These are phyloP conservation scores for Aspergillus nomiae DNA, from an alignment of 2,329 filamentous ascomycete species.

Conservation along the genomic window DNA sequence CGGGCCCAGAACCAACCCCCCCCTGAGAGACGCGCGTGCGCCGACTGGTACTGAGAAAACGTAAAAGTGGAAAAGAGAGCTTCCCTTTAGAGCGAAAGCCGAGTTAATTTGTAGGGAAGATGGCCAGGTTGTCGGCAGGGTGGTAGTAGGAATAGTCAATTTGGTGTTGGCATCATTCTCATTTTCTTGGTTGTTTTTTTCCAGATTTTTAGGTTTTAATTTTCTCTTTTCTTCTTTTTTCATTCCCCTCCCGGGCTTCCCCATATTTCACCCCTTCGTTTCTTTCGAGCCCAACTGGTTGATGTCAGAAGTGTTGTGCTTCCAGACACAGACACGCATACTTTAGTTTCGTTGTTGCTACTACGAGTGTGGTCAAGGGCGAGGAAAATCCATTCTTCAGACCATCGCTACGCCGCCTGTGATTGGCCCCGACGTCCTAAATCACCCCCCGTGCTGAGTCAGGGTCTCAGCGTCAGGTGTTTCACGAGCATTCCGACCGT, in stretches of 20 bases:
- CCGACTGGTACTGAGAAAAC: slow-evolving; percentile 6
- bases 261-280: not conserved
- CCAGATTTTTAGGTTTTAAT: not conserved
- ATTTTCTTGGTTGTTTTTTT: not conserved
- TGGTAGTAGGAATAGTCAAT: not conserved
- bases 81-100: not conserved
- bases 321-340: not conserved
- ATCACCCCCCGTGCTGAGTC: slow-evolving; percentile 20
- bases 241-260: not conserved
- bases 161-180: not conserved
- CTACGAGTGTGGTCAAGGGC: not conserved
- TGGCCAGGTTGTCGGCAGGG: not conserved
- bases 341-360: slow-evolving; percentile 1
- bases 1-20: slow-evolving; percentile 21
- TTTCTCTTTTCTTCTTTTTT: not conserved
- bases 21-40: slow-evolving; percentile 28
- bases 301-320: not conserved
- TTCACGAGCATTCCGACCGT: slow-evolving; percentile 25
- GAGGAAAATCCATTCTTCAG: not conserved
- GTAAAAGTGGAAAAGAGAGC: not conserved
- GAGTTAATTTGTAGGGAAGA: not conserved
- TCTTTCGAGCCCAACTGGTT: not conserved
- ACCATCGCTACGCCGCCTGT: not conserved
- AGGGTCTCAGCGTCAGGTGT: slow-evolving; percentile 16
- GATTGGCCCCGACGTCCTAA: slow-evolving; percentile 8